Base-by-base conservation (phyloP, 768 basidiomycete genomes). In the Coprinellus micaceus region DNA sequence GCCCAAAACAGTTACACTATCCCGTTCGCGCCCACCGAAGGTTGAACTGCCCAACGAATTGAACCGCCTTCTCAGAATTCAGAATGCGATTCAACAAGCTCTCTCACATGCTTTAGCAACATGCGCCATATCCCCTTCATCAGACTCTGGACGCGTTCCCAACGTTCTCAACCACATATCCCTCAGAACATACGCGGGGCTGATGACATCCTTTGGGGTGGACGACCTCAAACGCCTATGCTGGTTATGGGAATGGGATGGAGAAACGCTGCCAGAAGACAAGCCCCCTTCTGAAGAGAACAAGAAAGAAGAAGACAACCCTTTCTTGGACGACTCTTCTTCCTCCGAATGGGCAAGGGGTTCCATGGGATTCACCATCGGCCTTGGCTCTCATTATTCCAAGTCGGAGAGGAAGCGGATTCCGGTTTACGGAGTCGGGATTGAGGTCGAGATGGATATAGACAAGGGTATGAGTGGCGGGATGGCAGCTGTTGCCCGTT, bases 201-300 rank as follows among this genome's bases (percentile, higher is more conserved):
- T 92, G 41, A 72, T 80, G 1, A 78, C 83, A 3, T 80, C 82
- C 53, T 84, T 90, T 60, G 78, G 80, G 29, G 60, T 83, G n/a
- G 81, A 85, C 48, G 91, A 91, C 63, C 74, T 93, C 45, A 82
- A 76, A 55, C 78, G 87, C 57, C 78, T 94, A 19, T 92, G 91
- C 70, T 93, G 91, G 91, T 58, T 93, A 15, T 92, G 91, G 89
- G 91, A 93, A 67, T 94, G 91, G 91, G 85, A 91, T 64, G 79
- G 80, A 5, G 69, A 79, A 43, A 58, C 74, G 4, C 52, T 81
- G 2, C 74, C 78, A 28, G 53, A 58, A 41, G 39, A 26, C 25
- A 48, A 44, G 10, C 26, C 48, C 22, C 25, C 36, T 4, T 48
- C 47, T 2, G 49, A 56, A 7, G 51, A 64, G 1, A 53, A 47